Conservation (phyloP, 371 early-diverging fungal species). For the Paraphysoderma sedebokerense region DNA sequence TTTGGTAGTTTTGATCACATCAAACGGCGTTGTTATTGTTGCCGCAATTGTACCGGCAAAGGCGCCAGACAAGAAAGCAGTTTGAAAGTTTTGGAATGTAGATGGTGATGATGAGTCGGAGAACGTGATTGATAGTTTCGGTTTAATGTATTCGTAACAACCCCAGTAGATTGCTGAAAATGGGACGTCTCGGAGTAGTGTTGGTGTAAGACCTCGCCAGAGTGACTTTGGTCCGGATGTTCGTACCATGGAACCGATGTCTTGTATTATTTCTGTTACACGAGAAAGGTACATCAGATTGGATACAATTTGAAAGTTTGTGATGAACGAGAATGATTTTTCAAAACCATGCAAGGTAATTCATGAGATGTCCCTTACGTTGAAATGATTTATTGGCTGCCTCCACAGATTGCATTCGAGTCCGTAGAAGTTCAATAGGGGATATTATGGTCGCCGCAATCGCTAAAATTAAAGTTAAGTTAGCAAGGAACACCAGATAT, state of each 20-base stretch:
- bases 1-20: conserved; percentile 81
- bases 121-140: neutral
- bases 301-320: neutral
- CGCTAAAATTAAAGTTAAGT: conserved; percentile 19
- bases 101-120: neutral
- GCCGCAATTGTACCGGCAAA: conserved; percentile 71
- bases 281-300: neutral
- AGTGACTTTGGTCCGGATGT: conserved; percentile 39
- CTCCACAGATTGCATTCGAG: conserved; percentile 58
- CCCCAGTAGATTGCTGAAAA: conserved; percentile 86
- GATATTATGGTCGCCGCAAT: conserved; percentile 63
- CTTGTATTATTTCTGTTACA: neutral
- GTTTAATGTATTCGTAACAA: conserved; percentile 57
- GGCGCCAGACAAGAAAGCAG: conserved; percentile 53
- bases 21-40: conserved; percentile 80
- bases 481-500: neutral
- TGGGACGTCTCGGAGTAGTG: conserved; percentile 88
- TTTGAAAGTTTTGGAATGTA: conserved; percentile 17
- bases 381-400: conserved; percentile 22
- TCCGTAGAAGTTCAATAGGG: conserved; percentile 78
- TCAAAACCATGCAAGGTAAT: neutral
- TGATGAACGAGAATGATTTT: neutral
- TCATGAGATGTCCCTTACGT: conserved; percentile 7
- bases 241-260: conserved; percentile 25
- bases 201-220: conserved; percentile 80